Percentiles rank a stretch among this genome's conserved stretches.
These are phyloP conservation scores for Penicillium sp. DNA, from an alignment of 2,329 filamentous ascomycete species.

Conservation along the genomic window DNA sequence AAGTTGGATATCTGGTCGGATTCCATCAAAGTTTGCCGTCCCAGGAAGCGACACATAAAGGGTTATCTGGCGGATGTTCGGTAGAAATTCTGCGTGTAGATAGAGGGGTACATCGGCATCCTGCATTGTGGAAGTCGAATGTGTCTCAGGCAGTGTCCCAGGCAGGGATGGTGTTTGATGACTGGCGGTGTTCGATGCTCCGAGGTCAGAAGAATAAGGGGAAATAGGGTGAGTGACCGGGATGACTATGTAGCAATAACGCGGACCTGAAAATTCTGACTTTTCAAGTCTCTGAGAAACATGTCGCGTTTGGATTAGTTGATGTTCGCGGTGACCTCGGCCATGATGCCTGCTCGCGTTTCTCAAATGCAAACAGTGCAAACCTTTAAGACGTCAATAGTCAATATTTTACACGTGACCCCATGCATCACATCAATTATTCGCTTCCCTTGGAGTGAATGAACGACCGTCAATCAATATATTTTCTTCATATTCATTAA, in stretches of 20 bases:
- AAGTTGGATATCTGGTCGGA: slow-evolving; percentile 27
- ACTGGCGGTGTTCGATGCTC: neutral
- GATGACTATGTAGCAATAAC: neutral
- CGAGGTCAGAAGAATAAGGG: neutral
- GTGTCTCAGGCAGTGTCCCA: neutral
- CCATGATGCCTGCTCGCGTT: neutral
- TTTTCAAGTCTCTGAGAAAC: neutral
- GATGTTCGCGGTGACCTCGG: neutral
- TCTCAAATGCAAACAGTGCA: slow-evolving; percentile 12
- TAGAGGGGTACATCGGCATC: slow-evolving; percentile 25
- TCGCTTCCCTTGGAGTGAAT: neutral
- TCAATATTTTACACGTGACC: neutral
- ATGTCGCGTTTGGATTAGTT: neutral
- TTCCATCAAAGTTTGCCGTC: slow-evolving; percentile 4
- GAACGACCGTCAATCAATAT: neutral
- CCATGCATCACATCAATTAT: too few species aligned
- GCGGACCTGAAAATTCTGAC: neutral
- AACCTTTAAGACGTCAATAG: neutral
- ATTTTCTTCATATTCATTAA: neutral
- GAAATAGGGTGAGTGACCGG: neutral
- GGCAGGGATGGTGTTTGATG: neutral
- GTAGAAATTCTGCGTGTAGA: slow-evolving; percentile 60
- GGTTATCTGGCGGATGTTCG: slow-evolving; percentile 60
- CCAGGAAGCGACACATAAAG: slow-evolving; percentile 52
- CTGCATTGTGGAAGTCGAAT: slow-evolving; percentile 1